A percentile compares a stretch with the other conserved stretches of the same genome.
phyloP scores from a whole-genome alignment of 352 stramenopile species.

The Hyaloperonospora brassicae region DNA sequence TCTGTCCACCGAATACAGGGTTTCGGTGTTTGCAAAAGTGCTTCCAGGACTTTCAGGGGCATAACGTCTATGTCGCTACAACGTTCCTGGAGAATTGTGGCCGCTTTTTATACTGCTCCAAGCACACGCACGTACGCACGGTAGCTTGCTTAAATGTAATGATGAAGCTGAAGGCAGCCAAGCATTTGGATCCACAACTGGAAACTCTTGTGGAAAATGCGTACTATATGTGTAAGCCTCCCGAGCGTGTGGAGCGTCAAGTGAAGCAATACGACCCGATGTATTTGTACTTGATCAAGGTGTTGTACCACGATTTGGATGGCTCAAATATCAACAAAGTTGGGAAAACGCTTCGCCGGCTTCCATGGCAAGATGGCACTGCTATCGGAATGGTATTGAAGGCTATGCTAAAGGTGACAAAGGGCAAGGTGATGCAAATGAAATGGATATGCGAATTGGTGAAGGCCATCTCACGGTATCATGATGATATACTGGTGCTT shows the following conservation, averaged over 20 bases:
- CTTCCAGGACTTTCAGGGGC: constrained; percentile 92
- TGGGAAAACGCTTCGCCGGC: constrained; percentile 89
- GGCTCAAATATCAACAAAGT: constrained; percentile 84
- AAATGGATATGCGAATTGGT: constrained; percentile 86
- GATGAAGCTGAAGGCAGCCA: constrained; percentile 93
- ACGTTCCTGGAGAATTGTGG: constrained; percentile 94
- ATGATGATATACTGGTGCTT: constrained; percentile 86
- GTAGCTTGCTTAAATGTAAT: constrained; percentile 90
- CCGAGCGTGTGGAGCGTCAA: constrained; percentile 66
- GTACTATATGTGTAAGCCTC: constrained; percentile 90
- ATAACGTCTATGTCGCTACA: constrained; percentile 95
- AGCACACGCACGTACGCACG: constrained; percentile 88
- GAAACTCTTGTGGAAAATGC: constrained; percentile 89
- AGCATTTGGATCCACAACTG: constrained; percentile 80
- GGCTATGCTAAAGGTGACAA: constrained; percentile 90
- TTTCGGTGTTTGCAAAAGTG: constrained; percentile 92
- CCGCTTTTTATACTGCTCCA: constrained; percentile 92
- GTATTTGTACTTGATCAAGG: constrained; percentile 87
- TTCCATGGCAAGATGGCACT: constrained; percentile 80
- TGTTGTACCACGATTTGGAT: constrained; percentile 81
- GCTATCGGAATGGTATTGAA: constrained; percentile 80
- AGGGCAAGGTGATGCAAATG: constrained; percentile 82
- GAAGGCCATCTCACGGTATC: constrained; percentile 73
- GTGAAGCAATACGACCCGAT: constrained; percentile 86
- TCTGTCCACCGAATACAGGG: constrained; percentile 91